Base-by-base conservation (phyloP, 768 basidiomycete genomes). In the Mycena galericulata region DNA sequence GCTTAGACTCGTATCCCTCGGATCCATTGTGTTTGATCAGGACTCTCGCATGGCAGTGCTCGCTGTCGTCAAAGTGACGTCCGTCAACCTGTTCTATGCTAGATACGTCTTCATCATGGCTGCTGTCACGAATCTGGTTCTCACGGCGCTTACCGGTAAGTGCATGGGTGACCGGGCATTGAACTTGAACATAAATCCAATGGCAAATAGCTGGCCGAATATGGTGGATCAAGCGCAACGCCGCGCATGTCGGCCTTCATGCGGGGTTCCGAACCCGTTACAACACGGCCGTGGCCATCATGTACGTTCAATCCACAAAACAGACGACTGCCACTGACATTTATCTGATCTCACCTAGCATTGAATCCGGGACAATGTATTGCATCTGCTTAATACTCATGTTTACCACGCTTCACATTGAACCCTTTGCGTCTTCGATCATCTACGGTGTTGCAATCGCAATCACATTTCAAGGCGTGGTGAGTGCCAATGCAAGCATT, bases 61-160 rank as follows among this genome's bases (percentile, higher is more conserved):
- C n/a, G n/a, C n/a, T n/a, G n/a, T n/a, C n/a, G n/a, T n/a, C n/a
- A n/a, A n/a, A n/a, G n/a, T n/a, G n/a, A n/a, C n/a, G n/a, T n/a
- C n/a, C n/a, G n/a, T n/a, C n/a, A n/a, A n/a, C n/a, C n/a, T n/a
- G n/a, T n/a, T n/a, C n/a, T n/a, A n/a, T n/a, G n/a, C n/a, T n/a
- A n/a, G n/a, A n/a, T n/a, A n/a, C n/a, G n/a, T n/a, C n/a, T n/a
- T n/a, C 20, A 15, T 18, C 29, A 38, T 58, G 3, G 27, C 29
- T 3, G 27, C 12, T 20, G 41, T 30, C 11, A 58, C 57, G n/a
- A 58, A 58, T 32, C 26, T 58, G 1, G 9, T 34, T 43, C 32
- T 58, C 20, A 58, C 57, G 20, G 15, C 57, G 29, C 36, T 58
- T 29, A 58, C 57, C 7, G 43, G 57, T 15, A 30, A 58, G 45